Evolutionary conservation across 768 basidiomycete genomes (phyloP), one percentile per base, ranked within the genome.

Genomic region (Trichaptum fuscoviolaceum): DNA sequence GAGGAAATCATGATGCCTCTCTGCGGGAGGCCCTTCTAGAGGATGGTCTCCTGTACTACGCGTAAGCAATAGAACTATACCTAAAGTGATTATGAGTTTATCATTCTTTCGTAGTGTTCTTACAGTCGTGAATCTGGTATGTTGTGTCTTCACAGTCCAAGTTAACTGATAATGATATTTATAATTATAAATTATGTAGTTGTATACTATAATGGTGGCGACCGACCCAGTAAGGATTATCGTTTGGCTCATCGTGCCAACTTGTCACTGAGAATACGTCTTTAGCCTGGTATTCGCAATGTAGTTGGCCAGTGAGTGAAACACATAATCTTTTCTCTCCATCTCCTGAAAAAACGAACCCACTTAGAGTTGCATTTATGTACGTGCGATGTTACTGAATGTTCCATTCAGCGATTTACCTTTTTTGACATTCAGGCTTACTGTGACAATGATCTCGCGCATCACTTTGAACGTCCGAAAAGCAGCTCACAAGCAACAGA

Each of bases 361-460:
- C 35, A 75, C 87, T 66, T 85, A 74, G 71, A 76, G 72, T 25
- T 12, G 42, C 42, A 15, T 52, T 52, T 52, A 52, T 52, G 42
- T 52, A 52, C 15, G 42, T 52, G 42, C 15, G 6, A 12, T 52
- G 25, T 34, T 65, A 52, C 35, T 25, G 15, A 23, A 30, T 30
- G 30, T 30, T 30, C 30, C 4, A 30, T 30, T 30, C 8, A 30
- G 30, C 8, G 30, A 30, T n/a, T 63, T 58, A 15, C 20, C 57
- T 42, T 9, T 57, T 7, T 27, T 63, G 35, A 36, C 20, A 12
- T 27, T 10, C 67, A 70, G 71, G 12, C 25, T 72, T 30, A 71
- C 83, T 75, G 85, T 89, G 12, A 79, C 85, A 0, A 89, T 88
- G 85, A 87, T 88, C 81, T 87, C 86, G 3, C 81, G 88, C 9